A percentile compares a stretch with the other conserved stretches of the same genome.
phyloP scores from a whole-genome alignment of 2,329 filamentous ascomycete genomes.

The Colletotrichum tanaceti region DNA sequence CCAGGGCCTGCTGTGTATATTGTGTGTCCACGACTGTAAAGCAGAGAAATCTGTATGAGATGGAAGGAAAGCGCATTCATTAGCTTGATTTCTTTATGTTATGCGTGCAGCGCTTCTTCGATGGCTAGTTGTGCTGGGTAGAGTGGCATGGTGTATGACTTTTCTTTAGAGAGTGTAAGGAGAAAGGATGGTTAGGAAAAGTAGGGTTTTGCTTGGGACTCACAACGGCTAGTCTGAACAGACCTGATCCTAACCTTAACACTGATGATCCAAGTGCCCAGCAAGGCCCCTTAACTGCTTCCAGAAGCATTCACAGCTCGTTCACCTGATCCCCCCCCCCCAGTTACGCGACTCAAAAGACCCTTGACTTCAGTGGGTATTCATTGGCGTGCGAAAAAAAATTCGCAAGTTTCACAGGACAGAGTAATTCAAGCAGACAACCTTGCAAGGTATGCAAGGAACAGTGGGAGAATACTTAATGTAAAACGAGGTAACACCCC shows the following conservation, averaged over 20 bases:
- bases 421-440: neutral
- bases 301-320: neutral
- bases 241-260: conserved; percentile 33
- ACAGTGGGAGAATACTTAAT: too few species aligned
- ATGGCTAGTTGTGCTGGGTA: conserved; percentile 17
- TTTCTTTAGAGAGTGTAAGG: conserved; percentile 39
- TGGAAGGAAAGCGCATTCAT: neutral
- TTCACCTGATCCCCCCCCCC: neutral
- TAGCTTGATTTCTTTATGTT: neutral
- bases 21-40: conserved; percentile 29
- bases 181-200: conserved; percentile 34
- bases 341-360: neutral
- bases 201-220: conserved; percentile 35
- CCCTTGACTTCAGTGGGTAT: neutral
- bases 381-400: too few species aligned
- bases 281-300: too few species aligned
- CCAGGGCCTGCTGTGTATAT: conserved; percentile 29
- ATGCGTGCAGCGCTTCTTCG: neutral
- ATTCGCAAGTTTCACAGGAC: neutral
- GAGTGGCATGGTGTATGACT: conserved; percentile 18
- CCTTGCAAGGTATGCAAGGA: neutral
- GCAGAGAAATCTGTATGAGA: conserved; percentile 23
- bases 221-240: conserved; percentile 35
- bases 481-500: neutral
- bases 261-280: neutral